phyloP scores from a whole-genome alignment of 108 stramenopile species.

The Aureococcus anophagefferens region DNA sequence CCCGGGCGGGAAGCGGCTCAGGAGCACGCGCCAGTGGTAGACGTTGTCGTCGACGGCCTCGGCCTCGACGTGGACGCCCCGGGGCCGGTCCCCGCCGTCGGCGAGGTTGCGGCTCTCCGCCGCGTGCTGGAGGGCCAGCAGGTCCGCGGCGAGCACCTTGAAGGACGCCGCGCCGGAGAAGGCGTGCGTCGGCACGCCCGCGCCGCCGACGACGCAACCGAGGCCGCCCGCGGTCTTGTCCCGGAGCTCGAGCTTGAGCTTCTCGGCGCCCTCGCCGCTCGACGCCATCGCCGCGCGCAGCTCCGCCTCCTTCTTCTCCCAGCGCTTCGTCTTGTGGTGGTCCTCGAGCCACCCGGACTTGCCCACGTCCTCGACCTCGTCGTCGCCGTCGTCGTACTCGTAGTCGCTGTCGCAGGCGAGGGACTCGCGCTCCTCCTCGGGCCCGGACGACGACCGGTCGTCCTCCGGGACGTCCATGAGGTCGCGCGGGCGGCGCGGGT shows the following conservation, averaged over 20 bases:
- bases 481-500: too few species aligned
- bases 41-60: slow-evolving; percentile 31
- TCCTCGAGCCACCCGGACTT: slow-evolving; percentile 4
- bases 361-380: background rate
- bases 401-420: background rate
- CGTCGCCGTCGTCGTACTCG: slow-evolving; percentile 1
- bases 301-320: slow-evolving; percentile 15
- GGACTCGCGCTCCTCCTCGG: background rate
- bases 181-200: background rate
- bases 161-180: slow-evolving; percentile 20
- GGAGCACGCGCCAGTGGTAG: slow-evolving; percentile 23
- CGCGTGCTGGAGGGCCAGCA: slow-evolving; percentile 18
- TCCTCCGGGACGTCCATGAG: too few species aligned
- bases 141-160: slow-evolving; percentile 19
- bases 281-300: slow-evolving; percentile 18
- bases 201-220: background rate
- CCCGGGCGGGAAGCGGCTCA: slow-evolving; percentile 4
- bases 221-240: background rate
- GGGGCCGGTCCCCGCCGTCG: background rate
- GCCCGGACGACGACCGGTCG: too few species aligned
- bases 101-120: slow-evolving; percentile 11
- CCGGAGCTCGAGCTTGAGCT: background rate
- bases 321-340: slow-evolving; percentile 17
- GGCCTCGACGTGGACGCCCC: slow-evolving; percentile 2
- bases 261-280: slow-evolving; percentile 7